phyloP scores from a whole-genome alignment of 1,284 basidiomycete genomes.

The Trichosporon coremiiforme region DNA sequence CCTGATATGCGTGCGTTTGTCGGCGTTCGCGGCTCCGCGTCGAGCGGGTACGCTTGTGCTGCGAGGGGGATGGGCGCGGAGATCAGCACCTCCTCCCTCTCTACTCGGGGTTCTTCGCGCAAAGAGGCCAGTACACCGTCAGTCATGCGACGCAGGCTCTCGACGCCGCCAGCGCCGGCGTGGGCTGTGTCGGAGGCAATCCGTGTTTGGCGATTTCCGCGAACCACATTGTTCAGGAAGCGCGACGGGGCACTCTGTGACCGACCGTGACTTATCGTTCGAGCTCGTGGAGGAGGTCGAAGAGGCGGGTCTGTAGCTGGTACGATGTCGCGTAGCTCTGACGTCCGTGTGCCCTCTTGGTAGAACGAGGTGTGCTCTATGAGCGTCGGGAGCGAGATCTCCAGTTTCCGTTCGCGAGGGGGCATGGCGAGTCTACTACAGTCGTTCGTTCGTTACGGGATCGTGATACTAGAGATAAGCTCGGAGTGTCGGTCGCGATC shows the following conservation, averaged over 20 bases:
- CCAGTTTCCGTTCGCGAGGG: background rate
- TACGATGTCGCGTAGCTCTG: background rate
- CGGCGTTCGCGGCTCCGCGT: background rate
- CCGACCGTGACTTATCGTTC: background rate
- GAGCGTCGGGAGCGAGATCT: constrained; percentile 9
- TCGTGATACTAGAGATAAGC: background rate
- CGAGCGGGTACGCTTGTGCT: background rate
- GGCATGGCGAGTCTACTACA: background rate
- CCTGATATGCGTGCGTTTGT: background rate
- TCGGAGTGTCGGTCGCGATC: too few species aligned
- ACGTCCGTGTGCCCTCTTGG: background rate
- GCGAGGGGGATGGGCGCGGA: background rate
- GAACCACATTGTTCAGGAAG: background rate
- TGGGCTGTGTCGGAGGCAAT: background rate
- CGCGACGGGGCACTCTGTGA: constrained; percentile 12
- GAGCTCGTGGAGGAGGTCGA: background rate
- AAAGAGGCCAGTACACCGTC: background rate
- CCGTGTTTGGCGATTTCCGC: background rate
- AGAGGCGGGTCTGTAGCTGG: background rate
- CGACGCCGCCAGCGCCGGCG: background rate
- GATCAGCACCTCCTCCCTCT: constrained; percentile 3
- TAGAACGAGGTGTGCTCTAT: constrained; percentile 16
- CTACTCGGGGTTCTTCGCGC: background rate
- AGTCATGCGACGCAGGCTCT: constrained; percentile 8
- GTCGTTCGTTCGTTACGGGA: background rate